Evolutionary conservation across 2,329 filamentous ascomycete species (phyloP).

Genomic region (Xylaria arbuscula): DNA sequence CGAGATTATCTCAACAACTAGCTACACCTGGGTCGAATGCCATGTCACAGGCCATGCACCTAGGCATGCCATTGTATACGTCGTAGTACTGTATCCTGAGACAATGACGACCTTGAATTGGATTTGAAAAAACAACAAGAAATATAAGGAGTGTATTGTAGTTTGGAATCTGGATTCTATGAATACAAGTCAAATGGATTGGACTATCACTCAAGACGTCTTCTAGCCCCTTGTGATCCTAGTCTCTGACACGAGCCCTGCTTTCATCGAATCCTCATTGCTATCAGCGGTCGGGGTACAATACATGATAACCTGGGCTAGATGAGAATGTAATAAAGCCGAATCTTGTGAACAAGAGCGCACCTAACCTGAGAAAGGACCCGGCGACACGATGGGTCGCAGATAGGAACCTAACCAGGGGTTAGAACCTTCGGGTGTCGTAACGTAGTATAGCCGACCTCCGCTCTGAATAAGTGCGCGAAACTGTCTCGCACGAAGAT

Average conservation of each 20-base stretch:
- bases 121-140: not conserved
- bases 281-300: not conserved
- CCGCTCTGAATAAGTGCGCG: constrained; percentile 35
- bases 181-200: not conserved
- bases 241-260: not conserved
- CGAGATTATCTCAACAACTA: not conserved
- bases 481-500: constrained; percentile 7
- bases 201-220: not conserved
- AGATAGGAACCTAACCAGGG: constrained; percentile 35
- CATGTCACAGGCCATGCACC: not conserved
- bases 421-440: constrained; percentile 24
- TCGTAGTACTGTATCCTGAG: not conserved
- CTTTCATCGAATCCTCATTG: not conserved
- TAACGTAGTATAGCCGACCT: constrained; percentile 37
- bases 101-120: not conserved
- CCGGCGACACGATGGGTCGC: constrained; percentile 31
- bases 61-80: not conserved
- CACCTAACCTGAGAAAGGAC: constrained; percentile 33
- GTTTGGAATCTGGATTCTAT: not conserved
- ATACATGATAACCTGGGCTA: not conserved
- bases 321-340: not conserved
- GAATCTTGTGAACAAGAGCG: not conserved
- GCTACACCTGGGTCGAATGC: not conserved
- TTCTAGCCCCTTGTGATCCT: constrained; percentile 1
- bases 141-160: not conserved